Evolutionary conservation across 768 basidiomycete species (phyloP).

Genomic region (Tulasnella sp.): DNA sequence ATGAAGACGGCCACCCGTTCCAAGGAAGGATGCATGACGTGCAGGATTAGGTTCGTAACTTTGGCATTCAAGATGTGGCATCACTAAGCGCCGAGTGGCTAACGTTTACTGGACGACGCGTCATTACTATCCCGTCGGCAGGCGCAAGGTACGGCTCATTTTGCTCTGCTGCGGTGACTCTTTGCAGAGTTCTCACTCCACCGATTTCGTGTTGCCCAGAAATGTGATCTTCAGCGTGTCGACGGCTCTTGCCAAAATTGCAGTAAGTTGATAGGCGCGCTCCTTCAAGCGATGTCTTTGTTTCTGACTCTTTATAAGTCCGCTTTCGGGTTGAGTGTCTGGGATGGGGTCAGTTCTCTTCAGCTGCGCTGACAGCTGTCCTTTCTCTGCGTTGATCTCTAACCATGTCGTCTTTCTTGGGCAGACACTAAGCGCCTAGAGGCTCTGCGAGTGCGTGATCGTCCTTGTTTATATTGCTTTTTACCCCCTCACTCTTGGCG

Average conservation of each 20-base stretch:
- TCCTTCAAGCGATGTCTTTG: not conserved
- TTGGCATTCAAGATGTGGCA: not conserved
- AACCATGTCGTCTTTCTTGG: not conserved
- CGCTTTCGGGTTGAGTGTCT: slow-evolving; percentile 16
- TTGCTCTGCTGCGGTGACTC: slow-evolving; percentile 2
- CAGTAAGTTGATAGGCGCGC: slow-evolving; percentile 9
- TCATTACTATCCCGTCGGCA: slow-evolving; percentile 9
- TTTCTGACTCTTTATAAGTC: slow-evolving; percentile 5
- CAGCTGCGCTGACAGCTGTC: not conserved
- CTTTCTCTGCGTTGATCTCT: too few relatives aligned
- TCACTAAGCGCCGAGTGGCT: not conserved
- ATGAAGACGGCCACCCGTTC: slow-evolving; percentile 13
- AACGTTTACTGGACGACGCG: not conserved
- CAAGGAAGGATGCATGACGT: slow-evolving; percentile 17
- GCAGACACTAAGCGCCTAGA: slow-evolving; percentile 16
- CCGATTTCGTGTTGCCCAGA: not conserved
- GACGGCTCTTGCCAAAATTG: slow-evolving; percentile 16
- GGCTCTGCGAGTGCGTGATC: slow-evolving; percentile 12
- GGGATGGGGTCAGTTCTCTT: slow-evolving; percentile 17
- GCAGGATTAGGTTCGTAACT: slow-evolving; percentile 14
- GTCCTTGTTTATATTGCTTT: not conserved
- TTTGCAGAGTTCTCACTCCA: not conserved
- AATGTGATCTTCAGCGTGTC: slow-evolving; percentile 11
- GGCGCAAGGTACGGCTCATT: slow-evolving; percentile 13
- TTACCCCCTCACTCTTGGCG: not conserved